These are phyloP conservation scores for Amoebophrya sp. DNA, from an alignment of 169 alveolate species.

Conservation along the genomic window DNA sequence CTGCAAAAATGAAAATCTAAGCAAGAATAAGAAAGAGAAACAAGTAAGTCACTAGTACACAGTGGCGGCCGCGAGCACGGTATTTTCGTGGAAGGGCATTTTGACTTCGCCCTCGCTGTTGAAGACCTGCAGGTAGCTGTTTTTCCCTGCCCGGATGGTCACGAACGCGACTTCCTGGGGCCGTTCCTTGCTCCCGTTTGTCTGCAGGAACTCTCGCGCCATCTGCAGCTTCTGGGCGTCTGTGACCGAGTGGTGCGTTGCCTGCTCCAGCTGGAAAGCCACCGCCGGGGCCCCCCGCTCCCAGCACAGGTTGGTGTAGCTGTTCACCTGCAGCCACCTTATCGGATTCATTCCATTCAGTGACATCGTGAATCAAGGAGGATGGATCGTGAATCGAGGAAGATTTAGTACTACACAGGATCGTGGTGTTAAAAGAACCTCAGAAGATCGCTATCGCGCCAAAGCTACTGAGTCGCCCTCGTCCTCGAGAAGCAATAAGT, in stretches of 20 bases:
- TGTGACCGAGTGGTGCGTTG: not conserved
- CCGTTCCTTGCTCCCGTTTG: not conserved
- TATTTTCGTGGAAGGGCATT: not conserved
- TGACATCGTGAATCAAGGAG: too few species aligned
- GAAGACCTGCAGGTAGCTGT: not conserved
- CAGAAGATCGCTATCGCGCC: too few species aligned
- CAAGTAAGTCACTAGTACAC: not conserved
- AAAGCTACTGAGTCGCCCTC: too few species aligned
- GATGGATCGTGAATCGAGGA: too few species aligned
- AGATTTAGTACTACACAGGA: too few species aligned
- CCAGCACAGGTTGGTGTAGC: too few species aligned
- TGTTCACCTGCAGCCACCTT: not conserved
- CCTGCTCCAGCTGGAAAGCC: not conserved
- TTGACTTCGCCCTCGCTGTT: not conserved
- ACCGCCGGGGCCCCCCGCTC: not conserved
- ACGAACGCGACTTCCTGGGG: not conserved
- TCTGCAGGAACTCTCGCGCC: not conserved
- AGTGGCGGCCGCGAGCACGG: not conserved
- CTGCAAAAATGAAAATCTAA: too few species aligned
- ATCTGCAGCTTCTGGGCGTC: not conserved
- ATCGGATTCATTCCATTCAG: not conserved
- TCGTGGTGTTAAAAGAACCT: too few species aligned
- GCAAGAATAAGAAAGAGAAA: too few species aligned
- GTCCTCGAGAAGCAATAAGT: too few species aligned
- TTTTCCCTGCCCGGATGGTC: not conserved